Percentiles rank a stretch among this genome's conserved stretches.
These are phyloP conservation scores for Floccularia luteovirens DNA, from an alignment of 768 basidiomycete genomes.

Conservation along the genomic window DNA sequence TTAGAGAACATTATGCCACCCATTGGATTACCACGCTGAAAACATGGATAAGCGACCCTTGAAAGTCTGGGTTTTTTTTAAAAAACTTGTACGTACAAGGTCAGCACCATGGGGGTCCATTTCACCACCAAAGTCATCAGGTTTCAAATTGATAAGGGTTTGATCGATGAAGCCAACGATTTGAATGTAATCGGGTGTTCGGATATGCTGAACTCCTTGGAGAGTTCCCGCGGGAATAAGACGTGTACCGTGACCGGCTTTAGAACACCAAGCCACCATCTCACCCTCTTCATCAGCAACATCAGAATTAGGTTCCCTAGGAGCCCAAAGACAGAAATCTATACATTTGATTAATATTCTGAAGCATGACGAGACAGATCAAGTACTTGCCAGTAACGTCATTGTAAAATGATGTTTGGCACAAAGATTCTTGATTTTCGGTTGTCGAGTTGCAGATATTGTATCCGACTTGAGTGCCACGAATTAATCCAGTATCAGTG, in stretches of 20 bases:
- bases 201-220: slow-evolving; percentile 53
- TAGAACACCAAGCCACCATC: slow-evolving; percentile 70
- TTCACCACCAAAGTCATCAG: slow-evolving; percentile 58
- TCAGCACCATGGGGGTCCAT: slow-evolving; percentile 62
- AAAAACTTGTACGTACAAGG: slow-evolving; percentile 7
- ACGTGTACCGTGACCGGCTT: slow-evolving; percentile 59
- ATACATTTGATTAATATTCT: slow-evolving; percentile 2
- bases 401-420: slow-evolving; percentile 61
- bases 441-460: slow-evolving; percentile 67
- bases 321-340: slow-evolving; percentile 68
- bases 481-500: slow-evolving; percentile 22
- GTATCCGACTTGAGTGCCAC: slow-evolving; percentile 51
- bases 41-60: slow-evolving; percentile 32
- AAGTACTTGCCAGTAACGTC: slow-evolving; percentile 27
- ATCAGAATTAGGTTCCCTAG: slow-evolving; percentile 34
- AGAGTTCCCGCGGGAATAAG: slow-evolving; percentile 59
- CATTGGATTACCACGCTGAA: slow-evolving; percentile 60
- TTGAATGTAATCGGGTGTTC: slow-evolving; percentile 44
- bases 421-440: slow-evolving; percentile 43
- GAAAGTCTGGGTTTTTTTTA: slow-evolving; percentile 6
- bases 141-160: slow-evolving; percentile 36
- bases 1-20: slow-evolving; percentile 58
- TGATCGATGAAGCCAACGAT: slow-evolving; percentile 54
- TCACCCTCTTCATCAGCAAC: slow-evolving; percentile 61
- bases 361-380: neutral